Percentiles rank a stretch among this genome's conserved stretches.
Evolutionary conservation across 2,329 filamentous ascomycete species (phyloP).

Genomic region (Fusarium anthophilum): DNA sequence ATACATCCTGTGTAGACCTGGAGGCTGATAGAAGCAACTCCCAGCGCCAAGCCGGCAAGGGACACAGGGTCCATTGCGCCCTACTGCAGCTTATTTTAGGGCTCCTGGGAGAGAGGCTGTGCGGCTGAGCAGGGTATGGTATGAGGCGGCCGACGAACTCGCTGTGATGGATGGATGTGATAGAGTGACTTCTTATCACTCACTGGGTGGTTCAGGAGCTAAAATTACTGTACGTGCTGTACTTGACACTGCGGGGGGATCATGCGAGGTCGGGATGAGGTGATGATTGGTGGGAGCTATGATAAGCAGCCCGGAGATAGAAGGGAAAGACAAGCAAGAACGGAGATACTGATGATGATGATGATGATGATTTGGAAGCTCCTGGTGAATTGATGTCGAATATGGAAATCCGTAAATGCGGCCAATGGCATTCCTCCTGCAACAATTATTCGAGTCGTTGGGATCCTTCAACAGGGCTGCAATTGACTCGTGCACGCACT

Average conservation of each 20-base stretch:
- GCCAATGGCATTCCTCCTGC: not conserved
- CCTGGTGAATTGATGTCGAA: not conserved
- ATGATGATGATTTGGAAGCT: not conserved
- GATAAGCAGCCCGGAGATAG: not conserved
- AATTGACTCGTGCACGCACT: not conserved
- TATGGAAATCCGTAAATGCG: not conserved
- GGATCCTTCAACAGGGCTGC: not conserved
- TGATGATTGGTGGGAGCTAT: constrained; percentile 13
- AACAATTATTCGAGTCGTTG: not conserved
- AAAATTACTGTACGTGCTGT: not conserved
- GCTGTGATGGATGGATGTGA: not conserved
- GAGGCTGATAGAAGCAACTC: constrained; percentile 56
- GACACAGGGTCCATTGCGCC: constrained; percentile 56
- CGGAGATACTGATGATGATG: not conserved
- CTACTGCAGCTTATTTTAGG: constrained; percentile 3
- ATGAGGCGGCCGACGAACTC: not conserved
- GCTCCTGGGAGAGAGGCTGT: constrained; percentile 1
- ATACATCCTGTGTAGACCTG: constrained; percentile 59
- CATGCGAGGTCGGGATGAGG: not conserved
- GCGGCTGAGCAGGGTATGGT: not conserved
- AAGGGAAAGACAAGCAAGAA: not conserved
- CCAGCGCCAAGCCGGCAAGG: constrained; percentile 53
- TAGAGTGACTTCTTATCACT: not conserved
- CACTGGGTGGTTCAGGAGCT: not conserved
- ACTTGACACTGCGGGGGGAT: constrained; percentile 14